Base-by-base conservation (phyloP, 2,329 filamentous ascomycete genomes). In the Aspergillus luchuensis region DNA sequence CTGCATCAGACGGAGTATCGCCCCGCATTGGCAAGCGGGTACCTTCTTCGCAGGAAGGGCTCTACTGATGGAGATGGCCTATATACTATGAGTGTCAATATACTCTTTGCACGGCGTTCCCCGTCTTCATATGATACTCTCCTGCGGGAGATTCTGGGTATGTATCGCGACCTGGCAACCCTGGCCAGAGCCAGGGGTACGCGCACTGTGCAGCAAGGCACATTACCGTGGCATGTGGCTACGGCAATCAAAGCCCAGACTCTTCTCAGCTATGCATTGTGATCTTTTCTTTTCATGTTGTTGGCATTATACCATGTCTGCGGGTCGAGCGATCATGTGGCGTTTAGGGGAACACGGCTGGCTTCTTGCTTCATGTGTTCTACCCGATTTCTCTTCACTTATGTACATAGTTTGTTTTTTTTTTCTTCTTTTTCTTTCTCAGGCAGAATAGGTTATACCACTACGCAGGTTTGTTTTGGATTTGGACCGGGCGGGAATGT, bases 191-290 rank as follows among this genome's bases (percentile, higher is more conserved):
- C 73, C 48, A 73, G 76, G 65, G 79, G 79, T 33, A 75, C 78
- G n/a, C 69, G 74, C 49, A 75, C 75, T 63, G 74, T 76, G 39
- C 73, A 75, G 60, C 67, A 67, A n/a, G 76, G 75, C 55, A 71
- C 77, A n/a, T 59, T 81, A 45, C 80, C 80, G 28, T 81, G 79
- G 79, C 80, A 82, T 67, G 75, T 82, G 58, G 78, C 76, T 30
- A 80, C 79, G 0, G 78, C 78, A 41, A 68, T 77, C 25, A 76
- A 74, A 65, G 78, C 76, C 33, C 76, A 79, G 61, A 73, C 79
- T 66, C 67, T 78, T 50, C 59, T 79, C 60, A 78, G 76, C 63
- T 76, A 75, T 70, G 71, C 76, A 67, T 68, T 79, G 60, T 79
- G 65, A 74, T 61, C 28, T 38, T 47, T 50, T n/a, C 4, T 19